Percentiles rank a stretch among this genome's conserved stretches.
Evolutionary conservation across 2,329 filamentous ascomycete species (phyloP).

Genomic region (Aspergillus fijiensis): DNA sequence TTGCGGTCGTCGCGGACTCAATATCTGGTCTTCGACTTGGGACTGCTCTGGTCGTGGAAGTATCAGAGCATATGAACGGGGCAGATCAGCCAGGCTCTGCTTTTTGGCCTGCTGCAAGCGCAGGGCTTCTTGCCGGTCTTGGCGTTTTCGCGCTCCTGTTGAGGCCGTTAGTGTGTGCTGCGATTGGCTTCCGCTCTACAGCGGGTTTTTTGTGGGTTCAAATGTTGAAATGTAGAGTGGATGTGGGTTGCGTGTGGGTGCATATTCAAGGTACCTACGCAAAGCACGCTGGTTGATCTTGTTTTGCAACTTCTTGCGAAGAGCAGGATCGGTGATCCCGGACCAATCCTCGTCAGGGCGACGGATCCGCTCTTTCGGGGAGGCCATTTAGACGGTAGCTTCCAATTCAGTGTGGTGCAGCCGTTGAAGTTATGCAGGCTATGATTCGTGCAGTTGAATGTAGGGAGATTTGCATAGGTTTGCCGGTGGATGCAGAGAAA

Average conservation of each 20-base stretch:
- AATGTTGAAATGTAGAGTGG: background rate
- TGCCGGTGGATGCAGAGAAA: too few species aligned
- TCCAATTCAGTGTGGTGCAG: too few species aligned
- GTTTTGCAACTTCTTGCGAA: slow-evolving; percentile 7
- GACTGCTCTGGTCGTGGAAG: background rate
- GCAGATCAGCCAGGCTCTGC: background rate
- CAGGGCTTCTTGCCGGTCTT: background rate
- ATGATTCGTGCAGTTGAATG: too few species aligned
- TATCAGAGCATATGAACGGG: background rate
- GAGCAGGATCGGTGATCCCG: slow-evolving; percentile 3
- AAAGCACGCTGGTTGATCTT: slow-evolving; percentile 12
- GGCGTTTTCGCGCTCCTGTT: slow-evolving; percentile 1
- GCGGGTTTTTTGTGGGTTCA: too few species aligned
- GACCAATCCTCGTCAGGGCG: slow-evolving; percentile 9
- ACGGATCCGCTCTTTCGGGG: background rate
- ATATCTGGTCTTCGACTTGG: background rate
- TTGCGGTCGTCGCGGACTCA: too few species aligned
- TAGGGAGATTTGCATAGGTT: too few species aligned
- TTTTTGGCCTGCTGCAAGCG: background rate
- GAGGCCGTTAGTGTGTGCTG: background rate
- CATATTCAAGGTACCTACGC: slow-evolving; percentile 1
- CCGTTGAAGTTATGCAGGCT: too few species aligned
- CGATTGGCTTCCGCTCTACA: too few species aligned
- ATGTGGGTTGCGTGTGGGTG: too few species aligned
- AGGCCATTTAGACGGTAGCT: background rate